These are phyloP conservation scores for Arabidopsis suecica DNA, from an alignment of 345 rosid genomes.

Conservation along the genomic window DNA sequence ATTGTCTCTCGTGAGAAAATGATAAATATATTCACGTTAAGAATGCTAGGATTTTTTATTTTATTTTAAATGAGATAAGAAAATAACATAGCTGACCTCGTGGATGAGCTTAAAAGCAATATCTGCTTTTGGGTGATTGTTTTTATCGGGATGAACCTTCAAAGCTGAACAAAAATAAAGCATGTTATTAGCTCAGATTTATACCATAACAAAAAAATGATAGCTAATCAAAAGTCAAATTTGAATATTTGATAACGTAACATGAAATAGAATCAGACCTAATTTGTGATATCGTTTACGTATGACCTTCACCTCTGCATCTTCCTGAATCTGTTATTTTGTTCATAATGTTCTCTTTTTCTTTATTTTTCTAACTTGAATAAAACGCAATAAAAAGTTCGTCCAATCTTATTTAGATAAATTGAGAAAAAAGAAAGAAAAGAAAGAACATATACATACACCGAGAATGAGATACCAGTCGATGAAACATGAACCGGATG, in stretches of 20 bases:
- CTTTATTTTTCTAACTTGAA: neutral
- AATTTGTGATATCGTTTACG: conserved; percentile 73
- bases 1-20: neutral
- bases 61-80: neutral
- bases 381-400: neutral
- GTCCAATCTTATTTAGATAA: neutral
- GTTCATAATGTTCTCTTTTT: neutral
- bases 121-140: conserved; percentile 82
- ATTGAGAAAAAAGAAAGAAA: neutral
- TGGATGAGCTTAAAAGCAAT: conserved; percentile 88
- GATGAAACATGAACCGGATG: conserved; percentile 55
- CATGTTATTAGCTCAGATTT: neutral
- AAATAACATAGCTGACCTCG: conserved; percentile 62
- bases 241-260: neutral
- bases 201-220: neutral
- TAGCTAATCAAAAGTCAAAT: neutral
- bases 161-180: conserved; percentile 54
- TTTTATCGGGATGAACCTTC: conserved; percentile 96
- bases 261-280: conserved; percentile 53
- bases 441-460: conserved; percentile 54
- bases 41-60: neutral
- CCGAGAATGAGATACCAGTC: conserved; percentile 92
- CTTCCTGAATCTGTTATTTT: conserved; percentile 66
- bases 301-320: conserved; percentile 61
- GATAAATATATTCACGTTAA: conserved; percentile 18